Conservation (phyloP, 2,329 filamentous ascomycete species). For the Acrocalymma vagum region DNA sequence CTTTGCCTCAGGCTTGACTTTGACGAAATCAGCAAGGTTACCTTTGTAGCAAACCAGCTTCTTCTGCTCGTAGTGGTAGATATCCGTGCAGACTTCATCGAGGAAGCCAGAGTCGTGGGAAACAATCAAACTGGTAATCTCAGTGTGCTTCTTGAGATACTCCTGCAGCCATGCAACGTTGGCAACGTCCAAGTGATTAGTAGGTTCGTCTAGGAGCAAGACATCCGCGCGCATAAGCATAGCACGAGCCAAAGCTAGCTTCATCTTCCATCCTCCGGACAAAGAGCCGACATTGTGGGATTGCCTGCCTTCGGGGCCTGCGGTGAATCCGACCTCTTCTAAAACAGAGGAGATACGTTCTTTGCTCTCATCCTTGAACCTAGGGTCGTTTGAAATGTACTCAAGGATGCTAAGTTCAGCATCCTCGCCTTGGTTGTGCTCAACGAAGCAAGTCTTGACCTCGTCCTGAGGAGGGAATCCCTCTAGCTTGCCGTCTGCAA, state of each 20-base stretch:
- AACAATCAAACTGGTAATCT: conserved; percentile 97
- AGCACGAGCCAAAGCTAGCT: conserved; percentile 91
- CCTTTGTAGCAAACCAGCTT: conserved; percentile 89
- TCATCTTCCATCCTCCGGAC: conserved; percentile 99
- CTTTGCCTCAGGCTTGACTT: conserved; percentile 91
- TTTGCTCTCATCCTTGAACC: conserved; percentile 78
- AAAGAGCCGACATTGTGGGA: conserved; percentile 90
- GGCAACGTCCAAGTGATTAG: conserved; percentile 95
- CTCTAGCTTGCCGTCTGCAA: conserved; percentile 94
- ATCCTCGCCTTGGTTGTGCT: conserved; percentile 99
- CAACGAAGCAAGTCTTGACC: conserved; percentile 95
- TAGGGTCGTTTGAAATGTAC: conserved; percentile 89
- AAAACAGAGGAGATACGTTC: conserved; percentile 87
- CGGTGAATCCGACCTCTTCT: conserved; percentile 90
- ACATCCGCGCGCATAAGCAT: conserved; percentile 99
- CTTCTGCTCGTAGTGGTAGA: conserved; percentile 99
- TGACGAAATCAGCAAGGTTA: conserved; percentile 84
- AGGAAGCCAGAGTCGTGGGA: conserved; percentile 98
- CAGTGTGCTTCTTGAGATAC: conserved; percentile 93
- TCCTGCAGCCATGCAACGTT: conserved; percentile 97
- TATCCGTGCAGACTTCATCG: conserved; percentile 96
- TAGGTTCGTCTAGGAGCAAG: conserved; percentile 95
- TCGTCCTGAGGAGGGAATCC: conserved; percentile 94
- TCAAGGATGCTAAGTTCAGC: conserved; percentile 95
- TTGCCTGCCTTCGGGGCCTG: conserved; percentile 88